Evolutionary conservation across 305 asterid genomes (phyloP).

Genomic region (Fraxinus dipetala): DNA sequence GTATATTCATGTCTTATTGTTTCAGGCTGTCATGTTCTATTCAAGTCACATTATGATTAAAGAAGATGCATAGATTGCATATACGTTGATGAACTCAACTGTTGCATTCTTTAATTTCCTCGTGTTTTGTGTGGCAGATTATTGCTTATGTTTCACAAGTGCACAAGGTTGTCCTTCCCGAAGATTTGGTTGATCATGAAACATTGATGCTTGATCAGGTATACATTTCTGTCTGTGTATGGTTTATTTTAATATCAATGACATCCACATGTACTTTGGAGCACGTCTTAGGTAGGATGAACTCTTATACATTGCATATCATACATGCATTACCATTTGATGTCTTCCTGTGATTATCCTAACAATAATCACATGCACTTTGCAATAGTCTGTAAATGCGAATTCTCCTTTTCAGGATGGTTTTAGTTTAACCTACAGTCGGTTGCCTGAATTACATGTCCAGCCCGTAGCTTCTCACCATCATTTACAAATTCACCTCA

Average conservation of each 20-base stretch:
- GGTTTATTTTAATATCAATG: conserved; percentile 6
- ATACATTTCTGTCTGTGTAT: conserved; percentile 11
- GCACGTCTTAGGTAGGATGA: background rate
- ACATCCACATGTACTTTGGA: background rate
- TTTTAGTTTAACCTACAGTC: background rate
- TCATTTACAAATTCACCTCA: background rate
- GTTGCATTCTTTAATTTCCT: conserved; percentile 13
- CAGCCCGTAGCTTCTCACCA: background rate
- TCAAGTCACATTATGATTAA: background rate
- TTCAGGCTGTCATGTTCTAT: background rate
- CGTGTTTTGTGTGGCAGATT: conserved; percentile 53
- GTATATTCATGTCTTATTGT: background rate
- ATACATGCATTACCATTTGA: background rate
- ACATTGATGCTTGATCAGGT: conserved; percentile 79
- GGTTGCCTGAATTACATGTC: background rate
- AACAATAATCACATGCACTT: background rate
- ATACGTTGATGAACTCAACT: conserved; percentile 16
- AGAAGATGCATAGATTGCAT: conserved; percentile 11
- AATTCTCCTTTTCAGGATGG: background rate
- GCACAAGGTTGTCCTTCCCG: conserved; percentile 82
- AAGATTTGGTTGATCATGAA: conserved; percentile 63
- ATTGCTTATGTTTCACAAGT: conserved; percentile 96
- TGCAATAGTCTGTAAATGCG: background rate
- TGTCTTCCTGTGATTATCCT: background rate
- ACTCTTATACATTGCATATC: conserved; percentile 13